phyloP scores from a whole-genome alignment of 202 grass and related monocot species.

The Setaria viridis region DNA sequence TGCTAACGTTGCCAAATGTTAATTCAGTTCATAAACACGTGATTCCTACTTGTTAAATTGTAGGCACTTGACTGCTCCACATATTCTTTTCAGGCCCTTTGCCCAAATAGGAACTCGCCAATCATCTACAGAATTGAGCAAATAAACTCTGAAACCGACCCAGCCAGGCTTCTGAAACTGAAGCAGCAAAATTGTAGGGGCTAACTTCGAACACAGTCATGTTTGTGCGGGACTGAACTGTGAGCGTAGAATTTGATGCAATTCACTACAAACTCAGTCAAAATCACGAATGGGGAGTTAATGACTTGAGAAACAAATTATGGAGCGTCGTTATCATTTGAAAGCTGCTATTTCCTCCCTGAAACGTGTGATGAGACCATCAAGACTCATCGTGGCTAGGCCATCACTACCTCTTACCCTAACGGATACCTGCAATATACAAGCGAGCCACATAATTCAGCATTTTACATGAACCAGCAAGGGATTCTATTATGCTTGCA shows the following conservation, averaged over 20 bases:
- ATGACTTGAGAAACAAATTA: neutral
- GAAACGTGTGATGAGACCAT: constrained; percentile 55
- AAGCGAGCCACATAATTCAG: neutral
- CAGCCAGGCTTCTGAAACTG: no score
- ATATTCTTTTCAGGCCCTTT: neutral
- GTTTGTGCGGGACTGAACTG: no score
- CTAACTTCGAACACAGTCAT: no score
- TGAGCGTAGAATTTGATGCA: neutral
- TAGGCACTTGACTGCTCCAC: neutral
- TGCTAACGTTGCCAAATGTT: neutral
- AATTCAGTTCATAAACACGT: neutral
- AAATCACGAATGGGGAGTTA: constrained; percentile 1
- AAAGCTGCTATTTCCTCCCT: constrained; percentile 60
- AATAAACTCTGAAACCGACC: neutral
- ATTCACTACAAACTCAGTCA: neutral
- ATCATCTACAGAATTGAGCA: neutral
- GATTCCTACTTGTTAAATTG: neutral
- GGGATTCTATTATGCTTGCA: neutral
- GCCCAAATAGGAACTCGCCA: neutral
- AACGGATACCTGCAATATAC: constrained; percentile 56
- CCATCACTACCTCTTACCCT: constrained; percentile 69
- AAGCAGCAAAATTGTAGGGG: no score
- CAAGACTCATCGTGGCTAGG: constrained; percentile 50
- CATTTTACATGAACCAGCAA: constrained; percentile 22
- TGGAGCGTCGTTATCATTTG: constrained; percentile 43